These are phyloP conservation scores for Diversispora eburnea DNA, from an alignment of 192 early-diverging fungal genomes.

Conservation along the genomic window DNA sequence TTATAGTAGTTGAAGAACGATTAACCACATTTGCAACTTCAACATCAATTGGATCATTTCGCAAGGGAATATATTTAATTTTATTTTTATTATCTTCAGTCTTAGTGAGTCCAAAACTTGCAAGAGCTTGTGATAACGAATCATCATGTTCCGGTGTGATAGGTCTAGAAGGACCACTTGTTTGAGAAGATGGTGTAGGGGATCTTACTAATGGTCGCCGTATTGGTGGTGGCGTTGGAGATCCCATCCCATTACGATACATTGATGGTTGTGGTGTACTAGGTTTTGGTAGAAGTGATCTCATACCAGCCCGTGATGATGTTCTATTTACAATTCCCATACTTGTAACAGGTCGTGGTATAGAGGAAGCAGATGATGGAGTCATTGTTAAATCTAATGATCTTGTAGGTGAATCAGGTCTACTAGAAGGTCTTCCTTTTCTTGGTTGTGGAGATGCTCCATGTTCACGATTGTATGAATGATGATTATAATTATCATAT, in stretches of 20 bases:
- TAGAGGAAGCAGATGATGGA: conserved; percentile 1
- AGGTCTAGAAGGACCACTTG: conserved; percentile 7
- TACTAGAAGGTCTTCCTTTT: conserved; percentile 10
- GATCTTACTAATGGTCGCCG: not conserved
- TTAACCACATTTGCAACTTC: conserved; percentile 54
- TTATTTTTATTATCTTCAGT: conserved; percentile 33
- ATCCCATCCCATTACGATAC: conserved; percentile 1
- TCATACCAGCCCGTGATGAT: conserved; percentile 16
- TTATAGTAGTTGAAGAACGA: conserved; percentile 46
- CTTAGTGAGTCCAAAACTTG: conserved; percentile 18
- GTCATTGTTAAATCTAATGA: conserved; percentile 10
- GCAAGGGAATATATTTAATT: conserved; percentile 38
- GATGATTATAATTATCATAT: conserved; percentile 4
- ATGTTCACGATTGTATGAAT: not conserved
- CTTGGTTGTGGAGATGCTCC: conserved; percentile 14
- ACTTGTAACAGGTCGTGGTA: conserved; percentile 30
- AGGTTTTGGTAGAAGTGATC: conserved; percentile 7
- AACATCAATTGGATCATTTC: conserved; percentile 48
- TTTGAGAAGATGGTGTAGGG: conserved; percentile 16
- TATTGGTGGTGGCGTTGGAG: not conserved
- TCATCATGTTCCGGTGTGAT: conserved; percentile 16
- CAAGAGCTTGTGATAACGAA: conserved; percentile 7
- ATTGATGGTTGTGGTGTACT: conserved; percentile 13
- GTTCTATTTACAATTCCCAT: conserved; percentile 19
- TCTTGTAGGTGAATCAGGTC: conserved; percentile 15